A percentile compares a stretch with the other conserved stretches of the same genome.
Conservation (phyloP, 176 grass and related monocot species). For the Areca catechu region DNA sequence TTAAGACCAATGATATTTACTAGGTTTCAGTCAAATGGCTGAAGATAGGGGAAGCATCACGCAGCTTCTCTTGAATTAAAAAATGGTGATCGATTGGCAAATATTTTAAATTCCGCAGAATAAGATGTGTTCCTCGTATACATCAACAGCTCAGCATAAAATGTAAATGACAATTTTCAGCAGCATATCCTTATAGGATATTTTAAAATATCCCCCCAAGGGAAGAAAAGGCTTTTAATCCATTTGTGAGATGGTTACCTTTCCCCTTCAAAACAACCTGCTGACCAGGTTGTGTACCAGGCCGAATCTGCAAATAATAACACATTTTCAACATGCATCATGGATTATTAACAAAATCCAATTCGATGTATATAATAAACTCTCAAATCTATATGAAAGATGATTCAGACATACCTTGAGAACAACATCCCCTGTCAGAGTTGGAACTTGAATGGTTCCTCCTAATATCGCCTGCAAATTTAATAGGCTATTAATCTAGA, state of each 20-base stretch:
- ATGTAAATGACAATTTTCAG: neutral
- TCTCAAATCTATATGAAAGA: neutral
- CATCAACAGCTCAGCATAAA: neutral
- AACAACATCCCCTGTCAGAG: slow-evolving; percentile 84
- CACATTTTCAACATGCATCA: neutral
- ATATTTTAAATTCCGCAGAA: neutral
- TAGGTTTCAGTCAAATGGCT: neutral
- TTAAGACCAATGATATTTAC: neutral
- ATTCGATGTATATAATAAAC: neutral
- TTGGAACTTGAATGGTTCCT: slow-evolving; percentile 64
- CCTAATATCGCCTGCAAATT: slow-evolving; percentile 71
- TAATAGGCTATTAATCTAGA: slow-evolving; percentile 17
- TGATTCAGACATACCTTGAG: slow-evolving; percentile 43
- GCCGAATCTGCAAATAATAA: slow-evolving; percentile 45
- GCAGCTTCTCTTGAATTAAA: neutral
- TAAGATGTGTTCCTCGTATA: neutral
- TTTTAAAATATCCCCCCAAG: no score
- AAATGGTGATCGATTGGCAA: neutral
- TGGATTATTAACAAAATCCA: neutral
- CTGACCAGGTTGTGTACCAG: slow-evolving; percentile 85
- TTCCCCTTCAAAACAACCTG: slow-evolving; percentile 78
- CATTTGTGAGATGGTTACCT: slow-evolving; percentile 34
- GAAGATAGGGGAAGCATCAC: neutral
- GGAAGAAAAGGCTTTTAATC: no score
- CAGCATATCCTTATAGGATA: no score